These are phyloP conservation scores for Fusarium lateritium DNA, from an alignment of 2,329 filamentous ascomycete species.

Conservation along the genomic window DNA sequence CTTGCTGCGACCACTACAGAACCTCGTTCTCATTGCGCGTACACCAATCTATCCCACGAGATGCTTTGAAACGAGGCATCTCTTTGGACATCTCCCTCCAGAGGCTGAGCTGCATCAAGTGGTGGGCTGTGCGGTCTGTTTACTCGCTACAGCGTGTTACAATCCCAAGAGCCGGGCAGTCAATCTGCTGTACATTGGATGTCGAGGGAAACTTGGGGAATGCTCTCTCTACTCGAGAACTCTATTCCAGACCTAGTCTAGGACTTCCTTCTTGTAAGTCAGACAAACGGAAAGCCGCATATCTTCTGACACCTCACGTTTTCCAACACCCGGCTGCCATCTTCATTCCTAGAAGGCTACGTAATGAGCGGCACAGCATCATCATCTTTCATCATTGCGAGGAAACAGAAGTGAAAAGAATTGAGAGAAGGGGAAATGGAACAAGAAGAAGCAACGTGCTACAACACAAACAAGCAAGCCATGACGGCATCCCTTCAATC, in stretches of 20 bases:
- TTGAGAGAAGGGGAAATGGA: neutral
- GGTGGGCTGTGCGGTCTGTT: conserved; percentile 28
- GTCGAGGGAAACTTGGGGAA: conserved; percentile 2
- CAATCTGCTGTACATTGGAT: conserved; percentile 6
- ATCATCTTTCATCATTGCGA: conserved; percentile 30
- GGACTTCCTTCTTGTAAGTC: conserved; percentile 14
- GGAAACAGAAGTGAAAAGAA: conserved; percentile 30
- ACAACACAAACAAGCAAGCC: conserved; percentile 24
- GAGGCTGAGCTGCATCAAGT: conserved; percentile 36
- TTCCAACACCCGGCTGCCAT: conserved; percentile 21
- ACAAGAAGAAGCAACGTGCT: conserved; percentile 35
- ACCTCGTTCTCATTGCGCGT: conserved; percentile 31
- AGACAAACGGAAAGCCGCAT: conserved; percentile 36
- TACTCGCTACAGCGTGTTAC: conserved; percentile 2
- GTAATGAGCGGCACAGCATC: conserved; percentile 38
- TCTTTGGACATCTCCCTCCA: neutral
- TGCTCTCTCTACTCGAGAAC: neutral
- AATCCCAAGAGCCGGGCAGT: conserved; percentile 2
- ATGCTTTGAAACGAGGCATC: conserved; percentile 37
- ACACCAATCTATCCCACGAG: conserved; percentile 32
- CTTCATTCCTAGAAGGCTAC: conserved; percentile 30
- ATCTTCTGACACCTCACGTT: conserved; percentile 28
- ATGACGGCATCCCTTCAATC: conserved; percentile 39
- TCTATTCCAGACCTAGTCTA: conserved; percentile 11
- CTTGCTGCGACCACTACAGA: conserved; percentile 45